phyloP scores from a whole-genome alignment of 179 eudicot species.

The Actinidia chinensis region DNA sequence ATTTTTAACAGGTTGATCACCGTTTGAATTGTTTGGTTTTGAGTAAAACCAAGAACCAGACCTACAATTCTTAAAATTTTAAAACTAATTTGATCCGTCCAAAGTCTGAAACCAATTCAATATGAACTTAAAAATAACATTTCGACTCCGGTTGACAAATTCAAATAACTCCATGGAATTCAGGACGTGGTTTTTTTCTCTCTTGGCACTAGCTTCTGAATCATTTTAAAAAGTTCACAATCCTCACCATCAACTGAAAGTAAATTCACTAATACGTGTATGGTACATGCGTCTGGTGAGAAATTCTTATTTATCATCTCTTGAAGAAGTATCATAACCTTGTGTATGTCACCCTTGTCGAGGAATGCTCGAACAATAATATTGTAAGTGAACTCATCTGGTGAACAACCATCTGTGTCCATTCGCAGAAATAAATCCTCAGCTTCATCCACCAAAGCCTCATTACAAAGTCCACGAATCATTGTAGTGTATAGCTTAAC shows the following conservation, averaged over 20 bases:
- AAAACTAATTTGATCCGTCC: too few species aligned
- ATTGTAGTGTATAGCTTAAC: neutral
- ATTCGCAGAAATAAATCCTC: neutral
- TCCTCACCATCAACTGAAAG: neutral
- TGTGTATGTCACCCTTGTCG: neutral
- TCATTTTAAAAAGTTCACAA: neutral
- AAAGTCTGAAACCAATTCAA: too few species aligned
- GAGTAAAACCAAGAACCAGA: too few species aligned
- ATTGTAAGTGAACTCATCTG: neutral
- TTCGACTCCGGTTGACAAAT: too few species aligned
- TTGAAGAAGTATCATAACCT: neutral
- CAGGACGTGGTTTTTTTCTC: neutral
- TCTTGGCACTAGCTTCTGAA: neutral
- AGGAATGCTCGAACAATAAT: neutral
- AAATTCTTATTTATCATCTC: neutral
- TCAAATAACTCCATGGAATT: too few species aligned
- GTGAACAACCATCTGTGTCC: slow-evolving; percentile 1
- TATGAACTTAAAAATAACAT: too few species aligned
- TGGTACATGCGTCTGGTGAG: neutral
- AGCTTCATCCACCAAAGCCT: neutral
- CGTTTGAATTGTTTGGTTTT: too few species aligned
- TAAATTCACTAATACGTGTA: neutral
- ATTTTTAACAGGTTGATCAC: too few species aligned
- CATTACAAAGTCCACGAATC: slow-evolving; percentile 7
- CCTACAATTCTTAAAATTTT: too few species aligned